A percentile compares a stretch with the other conserved stretches of the same genome.
Conservation (phyloP, 306 rosid species). For the Dicorynia guianensis region DNA sequence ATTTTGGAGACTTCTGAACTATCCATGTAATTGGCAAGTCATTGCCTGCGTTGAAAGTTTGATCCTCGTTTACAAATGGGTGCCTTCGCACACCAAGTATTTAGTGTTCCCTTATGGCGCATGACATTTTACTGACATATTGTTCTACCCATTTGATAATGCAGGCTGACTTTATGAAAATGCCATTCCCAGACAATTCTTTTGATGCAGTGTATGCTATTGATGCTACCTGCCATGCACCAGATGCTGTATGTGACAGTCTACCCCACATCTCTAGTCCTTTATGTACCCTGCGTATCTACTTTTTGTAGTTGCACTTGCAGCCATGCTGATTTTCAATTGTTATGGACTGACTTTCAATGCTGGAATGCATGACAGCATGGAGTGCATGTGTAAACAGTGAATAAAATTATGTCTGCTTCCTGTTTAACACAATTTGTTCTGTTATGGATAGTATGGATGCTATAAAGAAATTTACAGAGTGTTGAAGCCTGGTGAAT, state of each 20-base stretch:
- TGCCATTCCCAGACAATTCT: constrained; percentile 69
- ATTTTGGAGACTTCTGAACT: no score
- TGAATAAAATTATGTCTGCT: background rate
- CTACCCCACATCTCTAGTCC: background rate
- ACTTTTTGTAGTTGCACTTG: background rate
- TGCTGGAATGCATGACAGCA: constrained; percentile 5
- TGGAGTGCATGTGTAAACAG: constrained; percentile 7
- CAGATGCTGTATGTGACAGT: constrained; percentile 72
- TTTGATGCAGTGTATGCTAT: constrained; percentile 80
- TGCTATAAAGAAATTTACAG: constrained; percentile 86
- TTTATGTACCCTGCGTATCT: background rate
- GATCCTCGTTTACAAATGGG: no score
- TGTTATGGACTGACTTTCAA: background rate
- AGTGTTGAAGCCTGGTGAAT: constrained; percentile 83
- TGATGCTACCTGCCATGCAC: constrained; percentile 86
- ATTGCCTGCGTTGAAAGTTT: no score
- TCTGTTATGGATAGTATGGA: constrained; percentile 53
- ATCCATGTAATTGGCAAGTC: no score
- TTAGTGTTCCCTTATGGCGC: no score
- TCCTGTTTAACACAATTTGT: constrained; percentile 29
- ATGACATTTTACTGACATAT: no score
- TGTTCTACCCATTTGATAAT: constrained; percentile 18
- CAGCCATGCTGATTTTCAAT: background rate
- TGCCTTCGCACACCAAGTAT: no score
- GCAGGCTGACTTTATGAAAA: constrained; percentile 82